Evolutionary conservation across 2,329 filamentous ascomycete species (phyloP).

Genomic region (Sphaerulina vaccinii): DNA sequence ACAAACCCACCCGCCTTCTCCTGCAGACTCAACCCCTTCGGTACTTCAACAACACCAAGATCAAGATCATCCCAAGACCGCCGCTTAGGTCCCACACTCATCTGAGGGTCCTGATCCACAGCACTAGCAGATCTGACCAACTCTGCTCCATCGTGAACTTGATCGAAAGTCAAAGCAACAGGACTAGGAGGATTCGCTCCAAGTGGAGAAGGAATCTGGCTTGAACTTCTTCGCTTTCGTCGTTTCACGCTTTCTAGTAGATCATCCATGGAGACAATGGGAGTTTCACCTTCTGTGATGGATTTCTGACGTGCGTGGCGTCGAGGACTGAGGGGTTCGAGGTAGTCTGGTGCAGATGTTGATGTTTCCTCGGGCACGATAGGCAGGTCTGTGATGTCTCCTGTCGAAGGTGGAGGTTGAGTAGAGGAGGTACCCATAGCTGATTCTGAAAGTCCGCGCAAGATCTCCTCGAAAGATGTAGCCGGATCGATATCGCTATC

Average conservation of each 20-base stretch:
- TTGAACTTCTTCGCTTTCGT: slow-evolving; percentile 29
- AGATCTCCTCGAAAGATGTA: slow-evolving; percentile 33
- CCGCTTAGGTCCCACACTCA: slow-evolving; percentile 11
- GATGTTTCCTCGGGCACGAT: not conserved
- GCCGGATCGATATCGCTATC: slow-evolving; percentile 12
- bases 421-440: slow-evolving; percentile 2
- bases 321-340: slow-evolving; percentile 21
- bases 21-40: slow-evolving; percentile 20
- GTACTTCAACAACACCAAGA: slow-evolving; percentile 27
- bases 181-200: slow-evolving; percentile 28
- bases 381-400: slow-evolving; percentile 15
- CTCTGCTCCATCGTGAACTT: not conserved
- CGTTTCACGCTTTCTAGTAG: slow-evolving; percentile 31
- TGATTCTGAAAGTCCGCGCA: slow-evolving; percentile 14
- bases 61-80: slow-evolving; percentile 32
- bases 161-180: not conserved
- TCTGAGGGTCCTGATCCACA: slow-evolving; percentile 25
- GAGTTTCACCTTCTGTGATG: slow-evolving; percentile 22
- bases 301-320: slow-evolving; percentile 8
- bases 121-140: slow-evolving; percentile 2
- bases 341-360: slow-evolving; percentile 18
- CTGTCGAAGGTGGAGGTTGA: not conserved
- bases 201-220: slow-evolving; percentile 28
- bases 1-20: slow-evolving; percentile 25
- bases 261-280: slow-evolving; percentile 31